These are phyloP conservation scores for Kondoa subrosea DNA, from an alignment of 768 basidiomycete species.

Conservation along the genomic window DNA sequence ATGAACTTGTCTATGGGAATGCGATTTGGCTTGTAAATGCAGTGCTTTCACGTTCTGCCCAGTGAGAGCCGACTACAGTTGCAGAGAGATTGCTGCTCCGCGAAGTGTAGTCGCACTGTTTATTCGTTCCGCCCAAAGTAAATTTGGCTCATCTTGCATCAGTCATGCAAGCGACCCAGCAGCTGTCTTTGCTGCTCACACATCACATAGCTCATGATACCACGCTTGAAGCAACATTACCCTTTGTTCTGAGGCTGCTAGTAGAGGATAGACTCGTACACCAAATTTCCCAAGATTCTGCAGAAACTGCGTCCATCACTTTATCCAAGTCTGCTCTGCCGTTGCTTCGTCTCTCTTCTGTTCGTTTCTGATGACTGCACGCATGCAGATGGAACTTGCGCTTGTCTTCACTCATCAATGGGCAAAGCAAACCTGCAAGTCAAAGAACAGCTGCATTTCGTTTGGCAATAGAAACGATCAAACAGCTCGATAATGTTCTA, in stretches of 20 bases:
- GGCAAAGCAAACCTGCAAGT: conserved; percentile 9
- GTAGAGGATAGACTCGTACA: conserved; percentile 3
- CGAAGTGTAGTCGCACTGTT: no score
- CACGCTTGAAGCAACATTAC: conserved; percentile 5
- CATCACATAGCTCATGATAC: conserved; percentile 15
- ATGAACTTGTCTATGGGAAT: no score
- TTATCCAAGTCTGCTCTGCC: conserved; percentile 9
- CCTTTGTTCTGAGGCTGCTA: conserved; percentile 4
- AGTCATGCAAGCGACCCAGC: conserved; percentile 7
- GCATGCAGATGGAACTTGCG: conserved; percentile 14
- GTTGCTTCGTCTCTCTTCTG: neutral
- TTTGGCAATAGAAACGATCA: conserved; percentile 9
- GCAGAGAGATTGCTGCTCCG: no score
- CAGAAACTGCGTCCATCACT: conserved; percentile 11
- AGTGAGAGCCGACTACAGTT: no score
- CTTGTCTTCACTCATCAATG: conserved; percentile 1
- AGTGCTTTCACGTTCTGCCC: no score
- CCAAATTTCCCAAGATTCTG: neutral
- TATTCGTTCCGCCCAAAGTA: neutral
- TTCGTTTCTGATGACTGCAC: neutral
- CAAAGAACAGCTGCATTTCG: conserved; percentile 9
- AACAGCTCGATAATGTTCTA: conserved; percentile 8
- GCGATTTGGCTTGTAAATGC: no score
- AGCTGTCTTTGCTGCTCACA: conserved; percentile 11
- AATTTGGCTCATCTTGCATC: neutral